phyloP scores from a whole-genome alignment of 306 rosid species.

The Coriaria nepalensis region DNA sequence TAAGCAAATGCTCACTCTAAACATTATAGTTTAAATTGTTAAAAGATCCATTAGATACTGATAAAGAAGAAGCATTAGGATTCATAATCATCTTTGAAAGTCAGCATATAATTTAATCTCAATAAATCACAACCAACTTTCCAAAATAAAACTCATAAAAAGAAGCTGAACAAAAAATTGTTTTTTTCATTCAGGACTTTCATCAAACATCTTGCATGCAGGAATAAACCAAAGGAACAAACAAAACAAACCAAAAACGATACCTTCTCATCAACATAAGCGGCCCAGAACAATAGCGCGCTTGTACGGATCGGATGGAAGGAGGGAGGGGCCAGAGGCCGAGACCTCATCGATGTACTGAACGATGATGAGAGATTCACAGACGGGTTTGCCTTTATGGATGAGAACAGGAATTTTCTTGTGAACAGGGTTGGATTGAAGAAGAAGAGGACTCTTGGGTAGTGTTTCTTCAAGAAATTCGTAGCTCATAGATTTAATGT shows the following conservation, averaged over 20 bases:
- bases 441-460: conserved; percentile 34
- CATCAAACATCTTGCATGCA: too few species aligned
- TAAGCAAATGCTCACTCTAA: too few species aligned
- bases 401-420: conserved; percentile 49
- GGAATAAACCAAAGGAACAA: background rate
- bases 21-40: too few species aligned
- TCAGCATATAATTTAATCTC: too few species aligned
- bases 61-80: too few species aligned
- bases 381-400: conserved; percentile 32
- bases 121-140: too few species aligned
- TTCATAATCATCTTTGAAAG: too few species aligned
- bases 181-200: too few species aligned
- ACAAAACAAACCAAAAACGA: background rate
- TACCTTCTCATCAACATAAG: conserved; percentile 41
- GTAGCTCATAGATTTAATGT: conserved; percentile 30
- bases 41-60: too few species aligned
- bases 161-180: too few species aligned
- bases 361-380: conserved; percentile 41
- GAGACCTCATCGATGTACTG: conserved; percentile 45
- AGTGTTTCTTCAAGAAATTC: conserved; percentile 25
- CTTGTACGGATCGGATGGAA: conserved; percentile 41
- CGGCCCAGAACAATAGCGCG: conserved; percentile 49
- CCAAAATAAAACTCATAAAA: too few species aligned
- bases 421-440: conserved; percentile 42
- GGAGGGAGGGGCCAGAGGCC: conserved; percentile 30